Conservation (phyloP, 75 land plant species). For the Cunninghamia lanceolata region DNA sequence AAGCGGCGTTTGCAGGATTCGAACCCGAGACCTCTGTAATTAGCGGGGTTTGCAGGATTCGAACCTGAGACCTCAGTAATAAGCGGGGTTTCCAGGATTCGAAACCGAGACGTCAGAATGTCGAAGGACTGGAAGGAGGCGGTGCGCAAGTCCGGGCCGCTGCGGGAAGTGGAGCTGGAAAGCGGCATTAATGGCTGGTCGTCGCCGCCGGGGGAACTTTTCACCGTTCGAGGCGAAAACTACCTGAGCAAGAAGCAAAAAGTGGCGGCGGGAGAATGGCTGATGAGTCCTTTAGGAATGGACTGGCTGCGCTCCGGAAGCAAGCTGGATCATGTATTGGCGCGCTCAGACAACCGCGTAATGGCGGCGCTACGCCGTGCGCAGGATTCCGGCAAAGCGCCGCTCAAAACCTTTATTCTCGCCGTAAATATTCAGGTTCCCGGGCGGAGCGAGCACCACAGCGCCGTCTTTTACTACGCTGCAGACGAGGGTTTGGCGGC, state of each 20-base stretch:
- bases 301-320: conserved; percentile 80
- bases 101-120: conserved; percentile 40
- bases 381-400: conserved; percentile 5
- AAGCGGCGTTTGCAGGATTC: no score
- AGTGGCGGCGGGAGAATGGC: conserved; percentile 18
- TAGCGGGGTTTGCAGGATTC: no score
- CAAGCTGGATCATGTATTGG: conserved; percentile 71
- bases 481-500: conserved; percentile 58
- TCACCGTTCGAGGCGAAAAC: conserved; percentile 26
- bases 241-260: conserved; percentile 32
- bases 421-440: conserved; percentile 87
- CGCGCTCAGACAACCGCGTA: conserved; percentile 77
- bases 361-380: conserved; percentile 37
- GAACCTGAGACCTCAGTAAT: conserved; percentile 42
- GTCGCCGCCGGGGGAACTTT: conserved; percentile 27
- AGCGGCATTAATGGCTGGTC: conserved; percentile 45
- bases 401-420: conserved; percentile 46
- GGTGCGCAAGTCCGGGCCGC: conserved; percentile 34
- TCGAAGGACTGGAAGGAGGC: conserved; percentile 33
- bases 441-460: conserved; percentile 47
- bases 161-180: conserved; percentile 32
- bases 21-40: no score
- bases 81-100: conserved; percentile 41
- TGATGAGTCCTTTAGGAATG: conserved; percentile 45
- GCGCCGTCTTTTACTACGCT: conserved; percentile 85